These are phyloP conservation scores for Ustilago tritici DNA, from an alignment of 1,284 basidiomycete genomes.

Conservation along the genomic window DNA sequence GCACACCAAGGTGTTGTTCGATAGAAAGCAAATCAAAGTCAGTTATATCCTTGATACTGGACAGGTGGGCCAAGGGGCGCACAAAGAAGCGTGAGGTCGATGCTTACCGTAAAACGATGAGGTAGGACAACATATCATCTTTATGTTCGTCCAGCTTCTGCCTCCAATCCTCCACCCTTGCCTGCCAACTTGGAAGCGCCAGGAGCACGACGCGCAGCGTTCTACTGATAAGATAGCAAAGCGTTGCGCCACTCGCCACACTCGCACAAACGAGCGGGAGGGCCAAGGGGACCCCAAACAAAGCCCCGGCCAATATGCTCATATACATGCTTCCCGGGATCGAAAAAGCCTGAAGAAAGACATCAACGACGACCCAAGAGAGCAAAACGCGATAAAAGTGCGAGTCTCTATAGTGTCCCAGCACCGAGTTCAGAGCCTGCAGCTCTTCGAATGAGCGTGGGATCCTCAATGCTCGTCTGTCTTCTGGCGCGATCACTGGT, in stretches of 20 bases:
- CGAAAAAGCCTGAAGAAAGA: conserved; percentile 95
- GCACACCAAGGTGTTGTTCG: no score
- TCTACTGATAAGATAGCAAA: conserved; percentile 92
- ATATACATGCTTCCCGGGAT: conserved; percentile 98
- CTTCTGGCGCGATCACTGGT: conserved; percentile 50
- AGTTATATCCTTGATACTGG: no score
- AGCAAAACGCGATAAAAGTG: conserved; percentile 69
- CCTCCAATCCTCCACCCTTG: conserved; percentile 83
- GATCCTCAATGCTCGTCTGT: conserved; percentile 63
- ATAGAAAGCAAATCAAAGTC: no score
- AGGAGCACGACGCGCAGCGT: conserved; percentile 76
- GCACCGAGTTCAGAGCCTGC: conserved; percentile 66
- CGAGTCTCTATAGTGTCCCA: conserved; percentile 70
- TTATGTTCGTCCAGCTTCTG: conserved; percentile 79
- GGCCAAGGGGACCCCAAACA: conserved; percentile 91
- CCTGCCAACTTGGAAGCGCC: conserved; percentile 78
- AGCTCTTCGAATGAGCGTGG: conserved; percentile 71
- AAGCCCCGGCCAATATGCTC: conserved; percentile 92
- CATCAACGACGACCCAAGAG: conserved; percentile 76
- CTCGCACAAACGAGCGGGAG: conserved; percentile 91
- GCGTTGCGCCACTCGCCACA: conserved; percentile 87
- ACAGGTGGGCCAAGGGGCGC: neutral
- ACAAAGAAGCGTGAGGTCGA: neutral
- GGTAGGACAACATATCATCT: conserved; percentile 85
- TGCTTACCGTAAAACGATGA: conserved; percentile 76